A percentile compares a stretch with the other conserved stretches of the same genome.
Evolutionary conservation across 805 yeast species (phyloP).

Genomic region (Myxozyma mucilagina): DNA sequence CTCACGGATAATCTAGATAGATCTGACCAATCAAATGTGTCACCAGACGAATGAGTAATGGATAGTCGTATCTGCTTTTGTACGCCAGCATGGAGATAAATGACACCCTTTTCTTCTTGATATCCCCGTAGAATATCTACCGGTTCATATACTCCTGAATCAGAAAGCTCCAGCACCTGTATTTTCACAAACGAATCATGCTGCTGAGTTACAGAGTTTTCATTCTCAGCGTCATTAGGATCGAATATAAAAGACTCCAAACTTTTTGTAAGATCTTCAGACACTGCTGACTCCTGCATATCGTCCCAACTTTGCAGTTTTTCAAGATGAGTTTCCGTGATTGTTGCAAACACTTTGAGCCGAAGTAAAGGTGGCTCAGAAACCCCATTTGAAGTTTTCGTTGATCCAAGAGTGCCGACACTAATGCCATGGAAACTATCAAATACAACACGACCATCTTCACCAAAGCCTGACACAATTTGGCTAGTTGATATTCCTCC

Average conservation of each 20-base stretch:
- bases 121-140: constrained; percentile 18
- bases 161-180: constrained; percentile 25
- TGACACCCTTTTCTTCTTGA: constrained; percentile 18
- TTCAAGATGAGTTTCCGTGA: constrained; percentile 29
- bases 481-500: constrained; percentile 30
- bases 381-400: neutral
- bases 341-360: constrained; percentile 26
- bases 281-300: constrained; percentile 25
- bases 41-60: constrained; percentile 29
- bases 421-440: constrained; percentile 21
- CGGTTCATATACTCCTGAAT: constrained; percentile 27
- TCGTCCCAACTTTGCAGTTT: constrained; percentile 34
- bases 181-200: constrained; percentile 29
- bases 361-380: constrained; percentile 8
- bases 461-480: constrained; percentile 22
- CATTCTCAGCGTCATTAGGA: neutral
- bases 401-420: neutral
- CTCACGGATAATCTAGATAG: constrained; percentile 12
- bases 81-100: constrained; percentile 23
- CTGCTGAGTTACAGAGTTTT: neutral
- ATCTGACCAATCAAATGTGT: constrained; percentile 28
- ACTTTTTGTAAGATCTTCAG: neutral
- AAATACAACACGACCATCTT: constrained; percentile 27
- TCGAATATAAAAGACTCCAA: neutral
- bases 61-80: constrained; percentile 27